These are phyloP conservation scores for Solanum dulcamara DNA, from an alignment of 257 asterid genomes.

Conservation along the genomic window DNA sequence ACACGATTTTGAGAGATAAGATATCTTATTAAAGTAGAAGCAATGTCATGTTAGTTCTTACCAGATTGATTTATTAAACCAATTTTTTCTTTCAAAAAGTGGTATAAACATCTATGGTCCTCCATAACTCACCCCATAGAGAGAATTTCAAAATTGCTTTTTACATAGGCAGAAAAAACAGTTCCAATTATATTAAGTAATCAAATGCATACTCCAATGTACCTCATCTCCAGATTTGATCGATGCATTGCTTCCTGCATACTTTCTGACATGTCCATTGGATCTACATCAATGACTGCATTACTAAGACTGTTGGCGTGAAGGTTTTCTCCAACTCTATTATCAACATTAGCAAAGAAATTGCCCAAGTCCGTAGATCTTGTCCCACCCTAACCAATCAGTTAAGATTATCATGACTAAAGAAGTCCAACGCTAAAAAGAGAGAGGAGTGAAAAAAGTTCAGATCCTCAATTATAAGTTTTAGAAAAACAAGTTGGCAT, in stretches of 20 bases:
- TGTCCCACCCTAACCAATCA: slow-evolving; percentile 54
- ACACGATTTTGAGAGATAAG: neutral
- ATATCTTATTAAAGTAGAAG: neutral
- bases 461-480: neutral
- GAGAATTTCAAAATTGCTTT: neutral
- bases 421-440: neutral
- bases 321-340: slow-evolving; percentile 44
- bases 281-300: slow-evolving; percentile 58
- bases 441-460: neutral
- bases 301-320: slow-evolving; percentile 28
- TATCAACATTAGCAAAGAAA: slow-evolving; percentile 51
- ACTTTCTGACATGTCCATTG: slow-evolving; percentile 93
- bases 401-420: slow-evolving; percentile 10
- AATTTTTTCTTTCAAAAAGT: neutral
- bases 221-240: slow-evolving; percentile 97
- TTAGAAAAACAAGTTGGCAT: slow-evolving; percentile 19
- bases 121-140: neutral
- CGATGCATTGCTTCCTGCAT: slow-evolving; percentile 99
- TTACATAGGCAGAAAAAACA: neutral
- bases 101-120: neutral
- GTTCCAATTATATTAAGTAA: neutral
- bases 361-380: slow-evolving; percentile 71
- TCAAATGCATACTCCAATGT: slow-evolving; percentile 36
- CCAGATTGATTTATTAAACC: neutral
- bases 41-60: neutral